These are phyloP conservation scores for Paramecium bursaria DNA, from an alignment of 73 alveolate genomes.

Conservation along the genomic window DNA sequence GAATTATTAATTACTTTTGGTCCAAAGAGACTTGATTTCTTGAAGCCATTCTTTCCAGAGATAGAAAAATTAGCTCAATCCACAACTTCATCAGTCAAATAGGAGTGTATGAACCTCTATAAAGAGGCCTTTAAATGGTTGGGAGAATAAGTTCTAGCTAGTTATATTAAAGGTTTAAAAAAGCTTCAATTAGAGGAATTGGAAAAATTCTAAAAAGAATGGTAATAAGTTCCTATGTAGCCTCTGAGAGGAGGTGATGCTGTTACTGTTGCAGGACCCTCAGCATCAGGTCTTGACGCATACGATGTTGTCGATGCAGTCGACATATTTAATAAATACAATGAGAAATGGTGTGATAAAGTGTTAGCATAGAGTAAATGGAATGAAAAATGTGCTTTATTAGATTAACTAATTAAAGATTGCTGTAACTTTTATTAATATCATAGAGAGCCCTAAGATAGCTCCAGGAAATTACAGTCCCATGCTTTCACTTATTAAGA, in stretches of 20 bases:
- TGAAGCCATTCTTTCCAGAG: constrained; percentile 73
- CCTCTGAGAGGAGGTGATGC: constrained; percentile 70
- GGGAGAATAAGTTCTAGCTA: constrained; percentile 77
- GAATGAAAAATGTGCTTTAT: constrained; percentile 81
- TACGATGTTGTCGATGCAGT: constrained; percentile 83
- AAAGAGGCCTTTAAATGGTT: constrained; percentile 83
- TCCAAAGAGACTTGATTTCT: constrained; percentile 72
- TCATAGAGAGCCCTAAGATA: constrained; percentile 49
- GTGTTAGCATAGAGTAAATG: constrained; percentile 78
- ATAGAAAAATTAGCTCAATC: constrained; percentile 74
- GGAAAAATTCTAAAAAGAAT: constrained; percentile 65
- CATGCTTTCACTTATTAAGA: constrained; percentile 56
- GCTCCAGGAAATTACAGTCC: constrained; percentile 60
- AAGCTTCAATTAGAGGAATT: constrained; percentile 75
- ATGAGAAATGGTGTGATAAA: constrained; percentile 81
- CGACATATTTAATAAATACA: constrained; percentile 76
- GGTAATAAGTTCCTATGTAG: constrained; percentile 63
- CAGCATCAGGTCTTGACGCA: constrained; percentile 73
- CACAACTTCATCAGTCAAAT: constrained; percentile 71
- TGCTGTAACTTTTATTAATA: background rate
- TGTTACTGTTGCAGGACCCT: constrained; percentile 70
- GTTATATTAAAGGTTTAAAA: constrained; percentile 70
- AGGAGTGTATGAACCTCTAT: constrained; percentile 79
- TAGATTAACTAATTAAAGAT: constrained; percentile 73
- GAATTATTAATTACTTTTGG: constrained; percentile 75